Conservation (phyloP, 441 rosid species). For the Brassica hybrid region DNA sequence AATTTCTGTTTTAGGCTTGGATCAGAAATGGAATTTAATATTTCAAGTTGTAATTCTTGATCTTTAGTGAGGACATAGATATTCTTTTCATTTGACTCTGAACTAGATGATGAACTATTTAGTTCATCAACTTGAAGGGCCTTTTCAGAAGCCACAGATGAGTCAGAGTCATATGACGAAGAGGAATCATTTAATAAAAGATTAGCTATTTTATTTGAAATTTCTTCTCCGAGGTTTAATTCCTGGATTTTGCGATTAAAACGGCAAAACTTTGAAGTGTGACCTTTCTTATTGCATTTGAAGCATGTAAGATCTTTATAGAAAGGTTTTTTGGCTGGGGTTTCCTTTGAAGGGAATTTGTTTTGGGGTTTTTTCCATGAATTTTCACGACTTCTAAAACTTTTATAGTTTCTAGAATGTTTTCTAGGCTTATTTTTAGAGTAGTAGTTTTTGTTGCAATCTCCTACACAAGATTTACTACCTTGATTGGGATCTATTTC, state of each 20-base stretch:
- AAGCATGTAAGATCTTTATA: background rate
- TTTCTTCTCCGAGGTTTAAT: too few species aligned
- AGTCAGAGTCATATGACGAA: too few species aligned
- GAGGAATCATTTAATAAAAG: too few species aligned
- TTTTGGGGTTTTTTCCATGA: background rate
- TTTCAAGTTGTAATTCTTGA: too few species aligned
- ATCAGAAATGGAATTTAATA: too few species aligned
- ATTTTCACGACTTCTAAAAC: background rate
- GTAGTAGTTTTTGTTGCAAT: background rate
- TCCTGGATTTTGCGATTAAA: background rate
- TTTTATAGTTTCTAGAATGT: background rate
- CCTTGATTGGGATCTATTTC: background rate
- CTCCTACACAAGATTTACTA: background rate
- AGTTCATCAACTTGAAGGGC: too few species aligned
- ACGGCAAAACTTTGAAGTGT: background rate
- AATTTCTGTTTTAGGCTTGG: too few species aligned
- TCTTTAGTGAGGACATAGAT: too few species aligned
- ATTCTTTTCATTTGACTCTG: too few species aligned
- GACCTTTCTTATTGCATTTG: background rate
- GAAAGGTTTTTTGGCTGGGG: background rate
- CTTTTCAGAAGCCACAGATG: too few species aligned
- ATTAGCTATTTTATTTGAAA: too few species aligned
- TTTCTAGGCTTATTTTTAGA: background rate
- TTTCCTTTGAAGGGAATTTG: background rate
- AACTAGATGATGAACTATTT: too few species aligned